A percentile compares a stretch with the other conserved stretches of the same genome.
Conservation (phyloP, 371 early-diverging fungal species). For the Phascolomyces articulosus region DNA sequence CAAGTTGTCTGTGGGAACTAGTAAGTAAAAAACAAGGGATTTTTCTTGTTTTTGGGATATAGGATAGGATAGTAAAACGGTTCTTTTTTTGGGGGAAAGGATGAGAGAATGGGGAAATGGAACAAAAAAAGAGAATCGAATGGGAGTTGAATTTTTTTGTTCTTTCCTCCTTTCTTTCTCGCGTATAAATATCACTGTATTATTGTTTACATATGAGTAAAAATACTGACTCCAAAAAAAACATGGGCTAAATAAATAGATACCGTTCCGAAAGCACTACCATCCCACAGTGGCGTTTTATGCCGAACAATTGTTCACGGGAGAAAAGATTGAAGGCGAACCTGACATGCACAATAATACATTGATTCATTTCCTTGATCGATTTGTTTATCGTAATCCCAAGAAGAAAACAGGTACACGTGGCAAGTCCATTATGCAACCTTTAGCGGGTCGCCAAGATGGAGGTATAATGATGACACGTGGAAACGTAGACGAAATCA, state of each 20-base stretch:
- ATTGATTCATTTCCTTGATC: conserved; percentile 91
- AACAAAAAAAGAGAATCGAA: too few species aligned
- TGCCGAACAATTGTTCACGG: conserved; percentile 71
- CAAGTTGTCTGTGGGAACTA: conserved; percentile 90
- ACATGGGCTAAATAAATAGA: too few species aligned
- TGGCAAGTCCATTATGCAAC: conserved; percentile 68
- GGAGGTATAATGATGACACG: conserved; percentile 50
- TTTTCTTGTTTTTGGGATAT: too few species aligned
- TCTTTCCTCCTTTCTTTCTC: too few species aligned
- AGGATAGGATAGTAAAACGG: too few species aligned
- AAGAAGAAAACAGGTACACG: conserved; percentile 71
- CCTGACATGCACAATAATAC: conserved; percentile 92
- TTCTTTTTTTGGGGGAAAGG: too few species aligned
- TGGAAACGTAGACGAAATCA: conserved; percentile 34
- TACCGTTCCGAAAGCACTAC: conserved; percentile 77
- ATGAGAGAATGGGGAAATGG: too few species aligned
- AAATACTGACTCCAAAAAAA: too few species aligned
- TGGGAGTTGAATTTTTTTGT: too few species aligned
- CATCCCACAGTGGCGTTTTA: conserved; percentile 92
- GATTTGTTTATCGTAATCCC: conserved; percentile 95
- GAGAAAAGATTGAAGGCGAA: conserved; percentile 70
- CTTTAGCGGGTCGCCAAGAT: conserved; percentile 50
- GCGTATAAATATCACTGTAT: too few species aligned
- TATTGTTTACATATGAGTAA: too few species aligned
- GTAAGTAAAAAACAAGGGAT: conserved; percentile 45